Percentiles rank a stretch among this genome's conserved stretches.
These are phyloP conservation scores for Escallonia rubra DNA, from an alignment of 129 eudicot genomes.

Conservation along the genomic window DNA sequence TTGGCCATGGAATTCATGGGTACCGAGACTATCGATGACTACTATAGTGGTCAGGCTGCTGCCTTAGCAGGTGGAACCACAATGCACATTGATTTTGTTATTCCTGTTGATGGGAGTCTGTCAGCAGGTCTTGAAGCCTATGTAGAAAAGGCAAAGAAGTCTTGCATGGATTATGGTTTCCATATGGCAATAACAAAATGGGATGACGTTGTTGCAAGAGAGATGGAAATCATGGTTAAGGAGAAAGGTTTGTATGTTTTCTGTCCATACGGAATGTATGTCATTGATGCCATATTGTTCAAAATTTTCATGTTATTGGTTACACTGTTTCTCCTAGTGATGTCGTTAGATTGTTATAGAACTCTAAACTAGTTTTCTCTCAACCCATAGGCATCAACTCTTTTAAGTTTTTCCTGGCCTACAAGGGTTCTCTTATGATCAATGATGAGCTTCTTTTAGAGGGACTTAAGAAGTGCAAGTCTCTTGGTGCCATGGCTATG, in stretches of 20 bases:
- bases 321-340: neutral
- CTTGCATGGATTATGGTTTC: conserved; percentile 98
- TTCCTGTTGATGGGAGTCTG: conserved; percentile 84
- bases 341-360: neutral
- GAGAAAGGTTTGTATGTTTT: conserved; percentile 59
- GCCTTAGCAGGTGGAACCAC: conserved; percentile 99
- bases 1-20: conserved; percentile 97
- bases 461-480: conserved; percentile 87
- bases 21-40: conserved; percentile 82
- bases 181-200: conserved; percentile 99
- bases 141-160: conserved; percentile 59
- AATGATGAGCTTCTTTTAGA: conserved; percentile 81
- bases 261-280: neutral
- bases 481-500: conserved; percentile 95
- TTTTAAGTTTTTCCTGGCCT: conserved; percentile 95
- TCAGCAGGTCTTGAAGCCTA: conserved; percentile 76
- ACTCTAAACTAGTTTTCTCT: conserved; percentile 12
- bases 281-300: no score
- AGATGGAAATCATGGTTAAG: conserved; percentile 96
- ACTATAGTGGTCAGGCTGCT: conserved; percentile 96
- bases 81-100: conserved; percentile 93
- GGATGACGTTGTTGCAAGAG: conserved; percentile 76
- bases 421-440: conserved; percentile 88
- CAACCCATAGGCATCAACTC: conserved; percentile 77
- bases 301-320: no score